These are phyloP conservation scores for Galerina sulciceps DNA, from an alignment of 768 basidiomycete species.

Conservation along the genomic window DNA sequence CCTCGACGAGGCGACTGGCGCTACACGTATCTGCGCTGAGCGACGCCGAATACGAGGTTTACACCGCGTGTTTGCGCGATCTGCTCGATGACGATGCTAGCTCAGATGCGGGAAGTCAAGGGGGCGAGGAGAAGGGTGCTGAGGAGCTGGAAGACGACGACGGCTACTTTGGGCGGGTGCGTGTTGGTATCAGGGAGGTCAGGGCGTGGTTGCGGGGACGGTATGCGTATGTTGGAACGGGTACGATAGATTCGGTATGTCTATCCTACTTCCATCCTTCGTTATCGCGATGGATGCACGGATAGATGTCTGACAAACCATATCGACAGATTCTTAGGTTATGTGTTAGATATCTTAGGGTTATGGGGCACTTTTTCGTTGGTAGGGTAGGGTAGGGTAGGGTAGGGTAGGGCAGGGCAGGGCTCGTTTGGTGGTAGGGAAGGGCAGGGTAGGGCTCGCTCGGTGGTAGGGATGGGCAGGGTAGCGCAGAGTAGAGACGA, in stretches of 20 bases:
- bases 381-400: too few species aligned
- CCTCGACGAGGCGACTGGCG: constrained; percentile 60
- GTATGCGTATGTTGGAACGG: constrained; percentile 55
- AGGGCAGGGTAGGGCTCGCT: too few species aligned
- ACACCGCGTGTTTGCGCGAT: constrained; percentile 63
- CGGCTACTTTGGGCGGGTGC: constrained; percentile 56
- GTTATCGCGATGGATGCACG: neutral
- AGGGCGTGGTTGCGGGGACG: constrained; percentile 78
- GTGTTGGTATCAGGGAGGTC: constrained; percentile 65
- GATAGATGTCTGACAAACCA: neutral
- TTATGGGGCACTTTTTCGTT: too few species aligned
- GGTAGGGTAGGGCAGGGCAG: too few species aligned
- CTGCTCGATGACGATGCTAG: constrained; percentile 29
- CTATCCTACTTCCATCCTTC: constrained; percentile 19
- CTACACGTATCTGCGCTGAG: constrained; percentile 80
- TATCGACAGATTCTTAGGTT: constrained; percentile 62
- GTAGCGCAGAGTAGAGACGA: too few species aligned
- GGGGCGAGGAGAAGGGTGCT: constrained; percentile 17
- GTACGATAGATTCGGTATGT: constrained; percentile 60
- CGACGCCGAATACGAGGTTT: constrained; percentile 71
- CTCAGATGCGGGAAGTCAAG: constrained; percentile 30
- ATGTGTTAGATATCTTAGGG: too few species aligned
- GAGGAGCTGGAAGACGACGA: constrained; percentile 33
- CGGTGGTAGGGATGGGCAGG: too few species aligned
- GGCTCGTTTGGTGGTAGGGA: too few species aligned